These are phyloP conservation scores for Viola pubescens DNA, from an alignment of 441 rosid genomes.

Conservation along the genomic window DNA sequence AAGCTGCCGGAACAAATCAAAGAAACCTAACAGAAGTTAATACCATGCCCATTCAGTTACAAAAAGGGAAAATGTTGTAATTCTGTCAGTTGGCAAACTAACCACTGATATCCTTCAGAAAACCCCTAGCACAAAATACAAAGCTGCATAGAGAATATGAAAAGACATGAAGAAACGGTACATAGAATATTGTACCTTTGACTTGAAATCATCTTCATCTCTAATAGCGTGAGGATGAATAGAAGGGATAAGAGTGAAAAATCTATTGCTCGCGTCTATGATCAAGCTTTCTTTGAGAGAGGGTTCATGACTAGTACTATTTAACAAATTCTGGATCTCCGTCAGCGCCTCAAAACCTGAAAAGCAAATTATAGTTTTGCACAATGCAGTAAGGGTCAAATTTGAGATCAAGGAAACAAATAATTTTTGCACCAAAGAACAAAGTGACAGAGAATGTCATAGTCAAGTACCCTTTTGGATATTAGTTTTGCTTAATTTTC, in stretches of 20 bases:
- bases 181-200: conserved; percentile 48
- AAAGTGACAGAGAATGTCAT: conserved; percentile 9
- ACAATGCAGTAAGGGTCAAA: conserved; percentile 8
- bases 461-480: conserved; percentile 63
- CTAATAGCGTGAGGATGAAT: conserved; percentile 79
- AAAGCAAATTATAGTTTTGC: conserved; percentile 16
- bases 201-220: conserved; percentile 83
- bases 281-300: conserved; percentile 68
- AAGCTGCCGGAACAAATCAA: neutral
- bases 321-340: conserved; percentile 77
- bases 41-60: neutral
- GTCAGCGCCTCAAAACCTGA: conserved; percentile 95
- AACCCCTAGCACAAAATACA: neutral
- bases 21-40: neutral
- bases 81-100: neutral
- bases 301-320: conserved; percentile 34
- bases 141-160: conserved; percentile 9
- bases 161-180: conserved; percentile 1
- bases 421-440: conserved; percentile 1
- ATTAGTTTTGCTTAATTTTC: conserved; percentile 85
- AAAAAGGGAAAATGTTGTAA: neutral
- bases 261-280: conserved; percentile 87
- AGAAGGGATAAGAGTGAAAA: conserved; percentile 89
- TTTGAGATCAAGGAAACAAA: conserved; percentile 5
- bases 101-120: conserved; percentile 1